Conservation (phyloP, 75 land plant species). For the Sequoia sempervirens region DNA sequence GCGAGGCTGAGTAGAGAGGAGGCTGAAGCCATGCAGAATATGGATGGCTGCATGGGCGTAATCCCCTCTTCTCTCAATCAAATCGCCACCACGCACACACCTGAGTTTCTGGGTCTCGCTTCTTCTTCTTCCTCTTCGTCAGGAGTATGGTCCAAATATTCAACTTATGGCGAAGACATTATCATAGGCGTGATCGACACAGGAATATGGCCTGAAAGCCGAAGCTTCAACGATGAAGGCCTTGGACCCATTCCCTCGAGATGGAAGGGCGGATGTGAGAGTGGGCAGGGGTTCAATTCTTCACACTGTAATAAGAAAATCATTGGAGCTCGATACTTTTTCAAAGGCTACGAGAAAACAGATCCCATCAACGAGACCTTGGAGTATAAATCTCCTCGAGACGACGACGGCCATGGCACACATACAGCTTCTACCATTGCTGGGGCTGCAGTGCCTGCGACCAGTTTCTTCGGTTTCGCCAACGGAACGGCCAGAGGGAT, state of each 20-base stretch:
- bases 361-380: constrained; percentile 3
- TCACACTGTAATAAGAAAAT: constrained; percentile 52
- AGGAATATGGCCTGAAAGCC: constrained; percentile 25
- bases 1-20: constrained; percentile 32
- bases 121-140: background rate
- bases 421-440: constrained; percentile 53
- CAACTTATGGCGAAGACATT: background rate
- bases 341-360: constrained; percentile 20
- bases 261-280: constrained; percentile 61
- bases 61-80: constrained; percentile 36
- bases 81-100: constrained; percentile 58
- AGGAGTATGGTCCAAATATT: background rate
- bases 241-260: constrained; percentile 16
- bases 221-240: background rate
- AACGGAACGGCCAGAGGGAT: background rate
- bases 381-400: constrained; percentile 22
- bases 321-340: constrained; percentile 67
- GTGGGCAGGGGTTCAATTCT: constrained; percentile 22
- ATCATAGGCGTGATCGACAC: constrained; percentile 13
- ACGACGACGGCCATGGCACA: constrained; percentile 50
- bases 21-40: constrained; percentile 18
- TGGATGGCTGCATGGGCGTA: constrained; percentile 37
- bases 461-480: constrained; percentile 13
- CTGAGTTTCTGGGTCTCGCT: constrained; percentile 47
- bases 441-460: constrained; percentile 16